Evolutionary conservation across 345 rosid genomes (phyloP).

Genomic region (Hypericum perforatum): DNA sequence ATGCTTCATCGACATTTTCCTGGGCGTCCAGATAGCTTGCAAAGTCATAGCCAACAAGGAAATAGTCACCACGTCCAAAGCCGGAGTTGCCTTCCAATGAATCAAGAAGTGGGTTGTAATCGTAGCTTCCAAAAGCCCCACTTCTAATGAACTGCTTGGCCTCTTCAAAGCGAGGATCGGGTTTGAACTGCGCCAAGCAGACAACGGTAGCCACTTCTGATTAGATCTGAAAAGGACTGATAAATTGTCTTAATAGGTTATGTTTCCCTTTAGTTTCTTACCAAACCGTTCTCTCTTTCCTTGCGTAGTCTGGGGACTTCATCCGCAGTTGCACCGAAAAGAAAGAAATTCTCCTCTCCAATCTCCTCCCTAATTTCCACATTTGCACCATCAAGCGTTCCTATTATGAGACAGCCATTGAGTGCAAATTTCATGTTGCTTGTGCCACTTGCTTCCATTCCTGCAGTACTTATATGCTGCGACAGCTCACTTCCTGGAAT

Average conservation of each 20-base stretch:
- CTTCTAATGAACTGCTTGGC: conserved; percentile 80
- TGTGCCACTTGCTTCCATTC: conserved; percentile 99
- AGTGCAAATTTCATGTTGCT: conserved; percentile 98
- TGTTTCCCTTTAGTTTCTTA: conserved; percentile 18
- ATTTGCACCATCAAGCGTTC: conserved; percentile 95
- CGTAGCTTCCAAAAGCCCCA: conserved; percentile 84
- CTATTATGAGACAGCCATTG: conserved; percentile 92
- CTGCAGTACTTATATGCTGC: conserved; percentile 97
- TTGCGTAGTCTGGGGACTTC: conserved; percentile 74
- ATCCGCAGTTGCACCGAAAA: conserved; percentile 86
- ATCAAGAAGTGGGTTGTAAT: conserved; percentile 82
- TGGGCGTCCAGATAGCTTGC: conserved; percentile 81
- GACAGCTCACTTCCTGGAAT: conserved; percentile 97
- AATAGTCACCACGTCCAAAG: conserved; percentile 89
- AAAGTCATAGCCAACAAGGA: conserved; percentile 88
- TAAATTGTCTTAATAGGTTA: background rate
- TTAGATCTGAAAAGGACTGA: too few species aligned
- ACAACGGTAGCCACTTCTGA: too few species aligned
- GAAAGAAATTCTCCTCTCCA: conserved; percentile 86
- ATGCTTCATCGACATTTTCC: conserved; percentile 69
- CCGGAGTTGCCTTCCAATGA: conserved; percentile 91
- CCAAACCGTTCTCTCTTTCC: conserved; percentile 83
- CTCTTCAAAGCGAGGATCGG: conserved; percentile 91
- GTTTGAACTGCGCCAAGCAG: conserved; percentile 62
- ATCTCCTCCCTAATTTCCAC: conserved; percentile 94